Percentiles rank a stretch among this genome's conserved stretches.
Evolutionary conservation across 805 yeast species (phyloP).

Genomic region (Zygoascus ofunaensis): DNA sequence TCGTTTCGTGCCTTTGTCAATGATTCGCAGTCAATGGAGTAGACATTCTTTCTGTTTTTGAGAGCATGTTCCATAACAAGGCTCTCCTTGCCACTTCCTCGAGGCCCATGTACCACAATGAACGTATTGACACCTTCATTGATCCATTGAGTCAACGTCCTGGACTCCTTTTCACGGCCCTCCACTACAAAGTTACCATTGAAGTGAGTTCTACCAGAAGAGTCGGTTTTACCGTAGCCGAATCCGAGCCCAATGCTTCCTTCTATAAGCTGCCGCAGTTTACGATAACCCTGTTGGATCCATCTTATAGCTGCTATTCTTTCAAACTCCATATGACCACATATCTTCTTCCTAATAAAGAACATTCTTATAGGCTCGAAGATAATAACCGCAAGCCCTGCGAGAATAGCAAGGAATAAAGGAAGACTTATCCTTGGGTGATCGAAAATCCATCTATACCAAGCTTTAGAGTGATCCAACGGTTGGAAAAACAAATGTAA

Average conservation of each 20-base stretch:
- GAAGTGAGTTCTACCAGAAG: slow-evolving; percentile 7
- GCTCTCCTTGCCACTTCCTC: slow-evolving; percentile 89
- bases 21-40: slow-evolving; percentile 71
- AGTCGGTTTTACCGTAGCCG: slow-evolving; percentile 7
- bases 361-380: slow-evolving; percentile 91
- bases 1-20: slow-evolving; percentile 69
- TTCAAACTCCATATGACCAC: slow-evolving; percentile 14
- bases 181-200: slow-evolving; percentile 44
- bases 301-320: slow-evolving; percentile 1
- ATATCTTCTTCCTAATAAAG: slow-evolving; percentile 62
- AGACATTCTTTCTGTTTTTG: slow-evolving; percentile 48
- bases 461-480: slow-evolving; percentile 36
- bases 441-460: slow-evolving; percentile 50
- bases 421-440: slow-evolving; percentile 86
- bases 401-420: slow-evolving; percentile 61
- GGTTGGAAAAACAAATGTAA: slow-evolving; percentile 70
- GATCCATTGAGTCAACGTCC: slow-evolving; percentile 67
- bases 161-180: slow-evolving; percentile 58
- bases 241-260: neutral
- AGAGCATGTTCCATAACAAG: slow-evolving; percentile 63
- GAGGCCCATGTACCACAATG: slow-evolving; percentile 83
- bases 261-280: neutral
- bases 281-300: neutral
- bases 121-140: slow-evolving; percentile 86
- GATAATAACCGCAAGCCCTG: slow-evolving; percentile 72